Evolutionary conservation across 306 rosid species (phyloP), one percentile per base, ranked within the genome.

Genomic region (Rosa persica): DNA sequence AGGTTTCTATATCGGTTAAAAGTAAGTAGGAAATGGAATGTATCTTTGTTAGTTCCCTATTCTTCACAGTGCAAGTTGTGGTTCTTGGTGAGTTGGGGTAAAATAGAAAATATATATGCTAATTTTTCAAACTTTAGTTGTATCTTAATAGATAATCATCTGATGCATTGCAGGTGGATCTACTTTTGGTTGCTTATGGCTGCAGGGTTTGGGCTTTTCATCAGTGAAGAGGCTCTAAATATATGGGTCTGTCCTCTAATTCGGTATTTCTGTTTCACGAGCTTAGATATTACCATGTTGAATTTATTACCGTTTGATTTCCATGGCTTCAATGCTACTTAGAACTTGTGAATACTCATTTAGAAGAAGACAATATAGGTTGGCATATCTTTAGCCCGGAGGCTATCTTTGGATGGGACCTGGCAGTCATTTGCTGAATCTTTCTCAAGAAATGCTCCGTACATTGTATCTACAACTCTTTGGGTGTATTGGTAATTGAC

Each of bases 171-270:
- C 82, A 88, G 96, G 79, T 90, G 96, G 91, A 75, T 89, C 85
- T 90, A 90, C 85, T 90, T 90, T 81, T 90, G 89, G 96, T 78
- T 89, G 74, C 96, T 90, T 58, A 90, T 90, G 96, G 93, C 91
- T 68, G 93, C 91, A 57, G 91, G 90, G 20, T 87, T 81, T 85
- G 93, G 93, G 77, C 90, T 90, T 84, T 89, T 85, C 90, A 82
- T 90, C 72, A 89, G 93, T 72, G 91, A 90, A 85, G 96, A 90
- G 73, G 93, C 93, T 78, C 80, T 89, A 82, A 89, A 90, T 85
- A 82, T 89, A 74, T 88, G 93, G 92, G 93, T 90, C 82, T 84
- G 93, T 89, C 89, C 79, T 85, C 83, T 87, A 55, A 73, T 72
- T 85, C 62, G 85, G 83, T 86, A 84, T 84, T 87, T 83, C 81